phyloP scores from a whole-genome alignment of 106 monocot genomes.

The Chionographis japonica region DNA sequence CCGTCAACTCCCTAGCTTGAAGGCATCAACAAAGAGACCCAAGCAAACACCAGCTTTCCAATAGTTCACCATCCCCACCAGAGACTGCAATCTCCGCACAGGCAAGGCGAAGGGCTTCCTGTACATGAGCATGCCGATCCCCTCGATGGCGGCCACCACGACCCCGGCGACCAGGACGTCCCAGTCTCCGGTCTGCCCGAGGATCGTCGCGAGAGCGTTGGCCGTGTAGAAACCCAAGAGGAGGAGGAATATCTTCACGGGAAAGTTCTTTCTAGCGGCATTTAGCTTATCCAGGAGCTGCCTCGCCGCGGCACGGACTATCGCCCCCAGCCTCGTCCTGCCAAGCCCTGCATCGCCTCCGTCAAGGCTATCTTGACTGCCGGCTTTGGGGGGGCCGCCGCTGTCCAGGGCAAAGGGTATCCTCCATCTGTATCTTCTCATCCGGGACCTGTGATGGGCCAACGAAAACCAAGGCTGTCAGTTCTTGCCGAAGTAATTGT shows the following conservation, averaged over 20 bases:
- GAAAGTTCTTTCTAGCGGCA: slow-evolving; percentile 66
- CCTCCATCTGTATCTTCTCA: slow-evolving; percentile 26
- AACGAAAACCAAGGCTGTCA: background rate
- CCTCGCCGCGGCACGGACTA: slow-evolving; percentile 54
- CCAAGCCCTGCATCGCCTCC: slow-evolving; percentile 40
- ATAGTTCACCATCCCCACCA: slow-evolving; percentile 75
- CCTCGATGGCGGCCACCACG: slow-evolving; percentile 87
- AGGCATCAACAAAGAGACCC: slow-evolving; percentile 95
- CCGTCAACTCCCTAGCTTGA: slow-evolving; percentile 85
- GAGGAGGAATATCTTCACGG: slow-evolving; percentile 87
- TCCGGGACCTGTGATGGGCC: slow-evolving; percentile 6
- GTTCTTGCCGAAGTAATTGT: too few species aligned
- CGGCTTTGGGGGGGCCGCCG: slow-evolving; percentile 32
- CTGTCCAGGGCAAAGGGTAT: slow-evolving; percentile 57
- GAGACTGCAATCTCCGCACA: slow-evolving; percentile 47
- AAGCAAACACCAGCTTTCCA: slow-evolving; percentile 97
- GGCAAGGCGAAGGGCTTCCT: slow-evolving; percentile 40
- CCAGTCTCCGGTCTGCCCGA: slow-evolving; percentile 98
- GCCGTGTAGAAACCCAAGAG: slow-evolving; percentile 95
- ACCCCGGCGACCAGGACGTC: slow-evolving; percentile 93
- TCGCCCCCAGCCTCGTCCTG: slow-evolving; percentile 64
- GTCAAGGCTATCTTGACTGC: slow-evolving; percentile 23
- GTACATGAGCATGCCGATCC: slow-evolving; percentile 94
- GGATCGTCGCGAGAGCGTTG: slow-evolving; percentile 87
- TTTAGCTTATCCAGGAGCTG: slow-evolving; percentile 77